Evolutionary conservation across 2,329 filamentous ascomycete genomes (phyloP).

Genomic region (Beauveria sp.): DNA sequence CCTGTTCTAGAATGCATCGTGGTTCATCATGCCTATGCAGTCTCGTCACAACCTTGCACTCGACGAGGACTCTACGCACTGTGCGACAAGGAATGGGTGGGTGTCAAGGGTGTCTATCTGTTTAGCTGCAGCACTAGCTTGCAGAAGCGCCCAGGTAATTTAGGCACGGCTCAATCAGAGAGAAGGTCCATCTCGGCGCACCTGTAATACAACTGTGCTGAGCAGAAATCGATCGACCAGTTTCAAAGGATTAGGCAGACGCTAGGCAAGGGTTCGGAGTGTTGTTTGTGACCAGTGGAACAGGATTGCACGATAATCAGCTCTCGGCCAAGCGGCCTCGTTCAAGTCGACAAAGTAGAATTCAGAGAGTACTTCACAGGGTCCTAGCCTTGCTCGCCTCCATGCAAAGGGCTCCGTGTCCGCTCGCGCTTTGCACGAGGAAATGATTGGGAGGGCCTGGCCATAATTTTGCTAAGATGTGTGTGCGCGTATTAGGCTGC

Average conservation of each 20-base stretch:
- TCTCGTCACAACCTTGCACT: too few species aligned
- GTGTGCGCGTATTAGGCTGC: not conserved
- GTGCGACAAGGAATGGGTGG: not conserved
- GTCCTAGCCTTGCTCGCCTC: not conserved
- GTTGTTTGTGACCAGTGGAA: not conserved
- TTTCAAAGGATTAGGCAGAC: not conserved
- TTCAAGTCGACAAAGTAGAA: not conserved
- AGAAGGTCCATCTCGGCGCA: not conserved
- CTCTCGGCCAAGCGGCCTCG: not conserved
- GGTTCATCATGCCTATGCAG: too few species aligned
- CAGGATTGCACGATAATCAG: not conserved
- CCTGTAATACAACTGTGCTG: not conserved
- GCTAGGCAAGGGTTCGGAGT: not conserved
- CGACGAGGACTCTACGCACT: not conserved
- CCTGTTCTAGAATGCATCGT: too few species aligned
- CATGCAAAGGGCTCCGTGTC: not conserved
- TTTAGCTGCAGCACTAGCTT: constrained; percentile 3
- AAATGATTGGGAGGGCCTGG: not conserved
- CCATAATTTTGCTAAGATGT: not conserved
- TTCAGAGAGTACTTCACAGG: not conserved
- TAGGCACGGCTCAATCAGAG: constrained; percentile 2
- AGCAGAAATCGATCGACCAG: constrained; percentile 10
- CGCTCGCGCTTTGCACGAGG: not conserved
- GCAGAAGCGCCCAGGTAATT: not conserved
- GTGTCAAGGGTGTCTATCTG: not conserved